A percentile compares a stretch with the other conserved stretches of the same genome.
Evolutionary conservation across 1,139 yeast genomes (phyloP).

Genomic region (Yamadazyma triangularis): DNA sequence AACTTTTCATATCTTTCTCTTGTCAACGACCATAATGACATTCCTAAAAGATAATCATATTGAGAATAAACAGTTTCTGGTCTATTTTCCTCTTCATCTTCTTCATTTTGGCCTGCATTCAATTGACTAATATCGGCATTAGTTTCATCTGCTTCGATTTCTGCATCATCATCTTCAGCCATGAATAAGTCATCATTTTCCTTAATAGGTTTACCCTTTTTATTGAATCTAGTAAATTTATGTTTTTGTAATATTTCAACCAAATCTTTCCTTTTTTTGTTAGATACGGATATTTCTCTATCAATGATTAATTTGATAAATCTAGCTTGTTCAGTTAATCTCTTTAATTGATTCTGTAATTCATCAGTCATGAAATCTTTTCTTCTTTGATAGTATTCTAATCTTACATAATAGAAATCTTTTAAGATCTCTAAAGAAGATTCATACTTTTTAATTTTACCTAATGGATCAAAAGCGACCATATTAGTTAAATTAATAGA

Average conservation of each 20-base stretch:
- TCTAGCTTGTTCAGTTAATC: slow-evolving; percentile 78
- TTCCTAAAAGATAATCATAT: slow-evolving; percentile 72
- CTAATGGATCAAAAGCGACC: slow-evolving; percentile 95
- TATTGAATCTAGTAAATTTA: slow-evolving; percentile 74
- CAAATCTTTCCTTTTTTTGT: slow-evolving; percentile 64
- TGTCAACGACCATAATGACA: slow-evolving; percentile 94
- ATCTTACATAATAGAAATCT: slow-evolving; percentile 81
- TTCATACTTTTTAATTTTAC: slow-evolving; percentile 80
- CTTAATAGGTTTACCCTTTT: slow-evolving; percentile 53
- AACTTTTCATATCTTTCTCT: slow-evolving; percentile 81
- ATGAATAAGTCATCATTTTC: slow-evolving; percentile 16
- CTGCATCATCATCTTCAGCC: slow-evolving; percentile 21
- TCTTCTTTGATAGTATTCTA: slow-evolving; percentile 87
- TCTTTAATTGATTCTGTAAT: slow-evolving; percentile 70
- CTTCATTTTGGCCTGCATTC: slow-evolving; percentile 28
- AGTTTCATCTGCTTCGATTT: slow-evolving; percentile 34
- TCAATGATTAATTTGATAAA: slow-evolving; percentile 90
- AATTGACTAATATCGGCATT: slow-evolving; percentile 35
- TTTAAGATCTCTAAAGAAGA: slow-evolving; percentile 70
- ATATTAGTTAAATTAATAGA: slow-evolving; percentile 73
- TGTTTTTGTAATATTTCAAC: slow-evolving; percentile 57
- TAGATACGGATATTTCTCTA: slow-evolving; percentile 61
- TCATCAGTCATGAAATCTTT: slow-evolving; percentile 74
- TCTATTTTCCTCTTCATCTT: slow-evolving; percentile 25
- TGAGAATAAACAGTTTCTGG: slow-evolving; percentile 50